phyloP scores from a whole-genome alignment of 768 basidiomycete species.

The Hirschioporus abietinus region DNA sequence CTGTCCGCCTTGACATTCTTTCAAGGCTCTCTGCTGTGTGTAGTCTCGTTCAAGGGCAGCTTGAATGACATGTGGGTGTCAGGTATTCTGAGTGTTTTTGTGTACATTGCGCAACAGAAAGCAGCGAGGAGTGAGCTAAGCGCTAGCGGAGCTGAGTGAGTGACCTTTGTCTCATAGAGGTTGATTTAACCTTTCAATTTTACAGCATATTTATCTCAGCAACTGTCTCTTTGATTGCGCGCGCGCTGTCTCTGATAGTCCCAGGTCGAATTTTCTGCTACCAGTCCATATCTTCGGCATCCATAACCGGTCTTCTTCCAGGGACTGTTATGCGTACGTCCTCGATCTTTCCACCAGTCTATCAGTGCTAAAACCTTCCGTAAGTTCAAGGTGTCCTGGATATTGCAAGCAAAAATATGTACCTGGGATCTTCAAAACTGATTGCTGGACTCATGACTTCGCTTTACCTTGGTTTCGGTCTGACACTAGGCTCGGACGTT shows the following conservation, averaged over 20 bases:
- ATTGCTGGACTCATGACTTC: slow-evolving; percentile 88
- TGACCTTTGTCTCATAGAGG: slow-evolving; percentile 12
- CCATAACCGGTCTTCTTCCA: slow-evolving; percentile 86
- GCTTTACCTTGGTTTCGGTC: slow-evolving; percentile 77
- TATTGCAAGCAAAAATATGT: slow-evolving; percentile 73
- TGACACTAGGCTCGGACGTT: slow-evolving; percentile 80
- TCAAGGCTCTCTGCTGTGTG: slow-evolving; percentile 74
- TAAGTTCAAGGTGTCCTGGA: background rate
- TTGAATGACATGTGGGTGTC: slow-evolving; percentile 84
- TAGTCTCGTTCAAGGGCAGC: slow-evolving; percentile 79
- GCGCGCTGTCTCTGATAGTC: slow-evolving; percentile 48
- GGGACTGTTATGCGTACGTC: slow-evolving; percentile 74
- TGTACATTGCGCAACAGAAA: slow-evolving; percentile 66
- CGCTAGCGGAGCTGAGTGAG: slow-evolving; percentile 90
- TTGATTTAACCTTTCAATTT: background rate
- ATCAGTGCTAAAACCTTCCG: background rate
- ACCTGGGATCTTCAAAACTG: slow-evolving; percentile 82
- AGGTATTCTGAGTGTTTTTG: slow-evolving; percentile 58
- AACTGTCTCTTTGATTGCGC: slow-evolving; percentile 72
- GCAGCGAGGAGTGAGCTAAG: slow-evolving; percentile 76
- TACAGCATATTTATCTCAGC: slow-evolving; percentile 77
- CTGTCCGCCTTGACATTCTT: slow-evolving; percentile 66
- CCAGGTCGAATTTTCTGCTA: slow-evolving; percentile 81
- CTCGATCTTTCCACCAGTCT: background rate
- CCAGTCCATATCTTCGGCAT: slow-evolving; percentile 82